Conservation (phyloP, 805 yeast genomes). For the Candida pseudoglaebosa region DNA sequence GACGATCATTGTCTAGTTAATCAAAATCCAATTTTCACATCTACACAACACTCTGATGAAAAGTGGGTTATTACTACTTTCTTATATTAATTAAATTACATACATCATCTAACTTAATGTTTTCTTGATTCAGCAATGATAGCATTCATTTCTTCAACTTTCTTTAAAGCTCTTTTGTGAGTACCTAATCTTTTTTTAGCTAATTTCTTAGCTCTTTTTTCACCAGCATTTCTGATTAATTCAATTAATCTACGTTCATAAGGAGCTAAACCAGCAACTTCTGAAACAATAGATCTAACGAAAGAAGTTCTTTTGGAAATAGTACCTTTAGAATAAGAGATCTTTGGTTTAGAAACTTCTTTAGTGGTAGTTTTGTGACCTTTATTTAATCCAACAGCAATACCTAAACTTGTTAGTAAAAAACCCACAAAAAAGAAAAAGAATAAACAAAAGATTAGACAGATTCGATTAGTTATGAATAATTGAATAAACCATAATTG, state of each 20-base stretch:
- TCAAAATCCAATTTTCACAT: too few species aligned
- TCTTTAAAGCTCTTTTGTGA: slow-evolving; percentile 98
- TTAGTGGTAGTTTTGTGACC: slow-evolving; percentile 96
- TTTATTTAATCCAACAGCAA: slow-evolving; percentile 98
- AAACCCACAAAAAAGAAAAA: background rate
- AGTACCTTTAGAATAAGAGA: slow-evolving; percentile 96
- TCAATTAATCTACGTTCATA: slow-evolving; percentile 99
- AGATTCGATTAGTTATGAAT: too few species aligned
- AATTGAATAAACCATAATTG: too few species aligned
- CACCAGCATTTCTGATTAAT: slow-evolving; percentile 99
- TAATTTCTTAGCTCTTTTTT: slow-evolving; percentile 99
- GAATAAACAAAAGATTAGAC: too few species aligned
- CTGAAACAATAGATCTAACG: slow-evolving; percentile 93
- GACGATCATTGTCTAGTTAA: too few species aligned
- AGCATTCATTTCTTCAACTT: slow-evolving; percentile 97
- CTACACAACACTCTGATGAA: too few species aligned
- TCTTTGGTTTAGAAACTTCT: slow-evolving; percentile 57
- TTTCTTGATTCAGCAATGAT: slow-evolving; percentile 97
- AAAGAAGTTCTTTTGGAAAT: slow-evolving; percentile 92
- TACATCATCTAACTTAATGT: slow-evolving; percentile 48
- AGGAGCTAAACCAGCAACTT: slow-evolving; percentile 99
- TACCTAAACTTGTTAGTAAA: slow-evolving; percentile 55
- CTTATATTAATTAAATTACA: slow-evolving; percentile 1
- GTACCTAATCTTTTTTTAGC: slow-evolving; percentile 99
- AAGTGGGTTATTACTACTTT: too few species aligned